Base-by-base conservation (phyloP, 176 grass and related monocot genomes). In the Aegilops sharonensis region DNA sequence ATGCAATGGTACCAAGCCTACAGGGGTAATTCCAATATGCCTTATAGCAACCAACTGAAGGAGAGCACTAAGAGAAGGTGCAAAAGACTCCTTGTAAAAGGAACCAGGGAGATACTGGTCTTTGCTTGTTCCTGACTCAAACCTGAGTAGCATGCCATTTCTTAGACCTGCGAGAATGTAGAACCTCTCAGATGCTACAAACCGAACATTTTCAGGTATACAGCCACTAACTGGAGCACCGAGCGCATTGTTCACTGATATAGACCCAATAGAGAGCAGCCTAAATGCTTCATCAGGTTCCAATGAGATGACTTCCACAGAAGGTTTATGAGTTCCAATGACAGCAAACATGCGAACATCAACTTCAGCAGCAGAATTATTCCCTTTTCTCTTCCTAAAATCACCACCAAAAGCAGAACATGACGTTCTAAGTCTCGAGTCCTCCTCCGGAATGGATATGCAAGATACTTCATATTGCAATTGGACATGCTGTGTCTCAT, bases 261-360 rank as follows among this genome's bases (percentile, higher is more conserved):
- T 94, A 50, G 35, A 69, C 68, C 94, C 97, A 80, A 72, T 66
- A 68, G 92, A 87, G 81, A 95, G 68, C 57, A 91, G 48, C 64
- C 87, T 89, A 77, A 95, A 88, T 70, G 82, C 54, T 87, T 92
- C 94, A 89, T 81, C 89, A 31, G 86, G 64, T 63, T 89, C 92
- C 84, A 95, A 76, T 11, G 92, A 98, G 72, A 98, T 82, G 66
- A 98, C 73, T 84, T 98, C 92, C 80, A 98, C 90, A 80, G 97
- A 98, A 82, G 97, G 97, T 90, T 94, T 95, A 87, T 98, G 97
- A 81, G 94, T 98, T 76, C 97, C 97, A 79, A 98, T 92, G 50
- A 94, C 82, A 95, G 94, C 90, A 86, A 92, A 84, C 76, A 81
- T 98, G 77, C 61, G 80, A 60, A 83, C n/a, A 81, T 94, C 85